Evolutionary conservation across 768 basidiomycete genomes (phyloP), one percentile per base, ranked within the genome.

Genomic region (Kwoniella dendrophila): DNA sequence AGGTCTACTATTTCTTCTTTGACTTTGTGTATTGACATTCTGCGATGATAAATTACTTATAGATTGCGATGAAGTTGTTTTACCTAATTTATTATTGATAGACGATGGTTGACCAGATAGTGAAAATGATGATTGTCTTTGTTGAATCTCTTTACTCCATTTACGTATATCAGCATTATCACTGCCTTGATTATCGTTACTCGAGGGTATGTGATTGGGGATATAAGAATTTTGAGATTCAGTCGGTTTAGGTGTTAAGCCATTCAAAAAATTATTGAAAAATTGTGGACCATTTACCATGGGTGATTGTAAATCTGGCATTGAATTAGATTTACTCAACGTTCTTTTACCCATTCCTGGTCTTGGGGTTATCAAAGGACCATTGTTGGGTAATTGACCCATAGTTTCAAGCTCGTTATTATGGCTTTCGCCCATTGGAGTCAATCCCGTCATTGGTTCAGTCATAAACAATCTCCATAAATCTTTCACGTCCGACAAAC

Each of bases 401-500:
- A n/a, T 51, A 7, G 24, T 16, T n/a, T 38, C 58, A 4, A 51
- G 32, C 4, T 38, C 29, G n/a, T 59, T 50, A 20, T 53, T 29
- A 1, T 54, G 41, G 29, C 49, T 44, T 20, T 67, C 61, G 11
- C 57, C 68, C 12, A 53, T 50, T 5, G 66, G 63, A 1, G 66
- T 67, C 18, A 58, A 59, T 8, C 72, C 70, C 11, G 59, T 61
- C 65, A 72, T 67, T 2, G 71, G 71, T 24, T 75, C 74, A 2
- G 69, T 49, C 72, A 76, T 75, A 61, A 73, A 77, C 56, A 70
- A 20, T 41, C 70, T 69, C 76, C 76, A 77, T 1, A 73, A 50
- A 64, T 77, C 76, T 56, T 77, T 75, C 41, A 73, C 68, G 57
- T 77, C 76, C 11, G 63, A 55, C 43, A 72, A 59, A 56, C 68